These are phyloP conservation scores for Ganoderma lucidum DNA, from an alignment of 1,284 basidiomycete genomes.

Conservation along the genomic window DNA sequence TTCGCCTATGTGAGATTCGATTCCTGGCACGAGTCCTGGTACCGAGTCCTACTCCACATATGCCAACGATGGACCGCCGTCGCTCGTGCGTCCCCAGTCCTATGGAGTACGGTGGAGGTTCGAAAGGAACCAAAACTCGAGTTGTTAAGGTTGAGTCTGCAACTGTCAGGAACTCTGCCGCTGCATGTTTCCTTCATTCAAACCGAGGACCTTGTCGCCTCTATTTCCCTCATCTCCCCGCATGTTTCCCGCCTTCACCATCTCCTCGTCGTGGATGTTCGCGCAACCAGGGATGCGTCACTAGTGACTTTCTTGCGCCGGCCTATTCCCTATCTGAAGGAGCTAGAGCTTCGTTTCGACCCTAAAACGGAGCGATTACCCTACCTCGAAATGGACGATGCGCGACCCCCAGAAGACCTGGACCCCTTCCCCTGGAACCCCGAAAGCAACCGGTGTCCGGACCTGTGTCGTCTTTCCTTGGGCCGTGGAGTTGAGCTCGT, in stretches of 20 bases:
- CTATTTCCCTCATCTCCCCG: not conserved
- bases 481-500: not conserved
- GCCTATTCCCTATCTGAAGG: not conserved
- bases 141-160: not conserved
- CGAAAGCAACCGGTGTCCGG: not conserved
- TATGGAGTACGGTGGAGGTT: conserved; percentile 6
- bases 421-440: conserved; percentile 5
- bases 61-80: conserved; percentile 13
- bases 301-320: not conserved
- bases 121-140: conserved; percentile 1
- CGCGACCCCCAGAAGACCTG: not conserved
- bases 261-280: not conserved
- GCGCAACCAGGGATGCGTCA: not conserved
- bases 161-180: not conserved
- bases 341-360: not conserved
- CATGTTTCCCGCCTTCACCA: not conserved
- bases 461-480: conserved; percentile 2
- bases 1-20: not conserved
- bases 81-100: conserved; percentile 4
- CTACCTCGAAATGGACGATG: not conserved
- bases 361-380: not conserved
- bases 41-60: conserved; percentile 9
- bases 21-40: conserved; percentile 14
- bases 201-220: not conserved
- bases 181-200: conserved; percentile 3